Percentiles rank a stretch among this genome's conserved stretches.
phyloP scores from a whole-genome alignment of 192 early-diverging fungal genomes.

The Coemansia javaensis region DNA sequence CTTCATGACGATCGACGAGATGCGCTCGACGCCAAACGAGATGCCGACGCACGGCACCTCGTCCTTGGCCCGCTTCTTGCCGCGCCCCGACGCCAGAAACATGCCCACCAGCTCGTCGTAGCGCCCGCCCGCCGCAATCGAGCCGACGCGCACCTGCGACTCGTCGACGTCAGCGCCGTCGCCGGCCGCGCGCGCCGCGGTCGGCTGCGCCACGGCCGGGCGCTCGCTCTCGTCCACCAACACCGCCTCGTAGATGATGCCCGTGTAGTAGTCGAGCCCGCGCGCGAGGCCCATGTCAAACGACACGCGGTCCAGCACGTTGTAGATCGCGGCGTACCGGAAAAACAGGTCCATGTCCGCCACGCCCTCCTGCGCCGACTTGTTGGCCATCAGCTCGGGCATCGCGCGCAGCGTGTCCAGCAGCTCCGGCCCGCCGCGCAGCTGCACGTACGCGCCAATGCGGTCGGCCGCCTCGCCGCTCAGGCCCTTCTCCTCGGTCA shows the following conservation, averaged over 20 bases:
- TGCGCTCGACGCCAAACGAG: slow-evolving; percentile 92
- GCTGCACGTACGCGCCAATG: slow-evolving; percentile 89
- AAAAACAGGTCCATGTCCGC: slow-evolving; percentile 84
- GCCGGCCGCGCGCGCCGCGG: slow-evolving; percentile 4
- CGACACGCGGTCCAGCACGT: slow-evolving; percentile 61
- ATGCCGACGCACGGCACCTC: slow-evolving; percentile 92
- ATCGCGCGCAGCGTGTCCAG: slow-evolving; percentile 67
- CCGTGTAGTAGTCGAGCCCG: slow-evolving; percentile 98
- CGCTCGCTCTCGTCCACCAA: slow-evolving; percentile 42
- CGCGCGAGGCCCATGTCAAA: slow-evolving; percentile 96
- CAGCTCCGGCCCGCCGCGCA: slow-evolving; percentile 73
- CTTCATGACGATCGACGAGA: slow-evolving; percentile 78
- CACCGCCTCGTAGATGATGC: slow-evolving; percentile 97
- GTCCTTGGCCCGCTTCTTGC: slow-evolving; percentile 52
- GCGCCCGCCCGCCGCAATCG: slow-evolving; percentile 93
- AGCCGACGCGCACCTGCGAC: slow-evolving; percentile 80
- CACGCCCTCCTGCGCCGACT: slow-evolving; percentile 71
- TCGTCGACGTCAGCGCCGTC: slow-evolving; percentile 56
- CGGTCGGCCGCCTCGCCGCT: slow-evolving; percentile 72
- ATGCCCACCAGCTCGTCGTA: slow-evolving; percentile 98
- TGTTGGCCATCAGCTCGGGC: slow-evolving; percentile 59
- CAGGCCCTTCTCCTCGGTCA: slow-evolving; percentile 91
- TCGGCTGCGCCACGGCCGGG: slow-evolving; percentile 19
- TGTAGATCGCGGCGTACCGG: slow-evolving; percentile 77
- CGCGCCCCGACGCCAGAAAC: slow-evolving; percentile 63